These are phyloP conservation scores for Silene latifolia DNA, from an alignment of 148 eudicot species.

Conservation along the genomic window DNA sequence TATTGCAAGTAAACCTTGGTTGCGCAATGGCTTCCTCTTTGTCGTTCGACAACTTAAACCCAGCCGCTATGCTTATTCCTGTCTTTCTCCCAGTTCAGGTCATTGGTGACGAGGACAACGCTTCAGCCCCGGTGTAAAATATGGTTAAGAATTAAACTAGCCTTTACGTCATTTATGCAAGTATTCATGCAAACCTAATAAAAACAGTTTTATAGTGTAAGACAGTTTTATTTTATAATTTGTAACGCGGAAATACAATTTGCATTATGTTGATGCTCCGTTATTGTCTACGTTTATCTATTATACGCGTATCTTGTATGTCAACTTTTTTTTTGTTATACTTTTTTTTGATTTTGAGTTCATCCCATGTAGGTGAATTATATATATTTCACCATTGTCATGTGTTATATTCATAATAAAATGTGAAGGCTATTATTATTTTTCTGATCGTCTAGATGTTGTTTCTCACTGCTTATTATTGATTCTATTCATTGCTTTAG, in stretches of 20 bases:
- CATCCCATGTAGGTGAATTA: not conserved
- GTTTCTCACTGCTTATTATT: too few relatives aligned
- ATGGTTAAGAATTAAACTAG: not conserved
- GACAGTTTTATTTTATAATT: too few relatives aligned
- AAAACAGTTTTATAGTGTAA: too few relatives aligned
- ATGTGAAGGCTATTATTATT: not conserved
- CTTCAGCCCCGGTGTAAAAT: not conserved
- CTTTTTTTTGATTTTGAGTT: not conserved
- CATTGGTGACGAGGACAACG: not conserved
- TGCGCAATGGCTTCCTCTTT: not conserved
- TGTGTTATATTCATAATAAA: not conserved
- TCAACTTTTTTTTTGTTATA: not conserved
- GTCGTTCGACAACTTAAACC: not conserved
- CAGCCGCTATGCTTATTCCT: not conserved
- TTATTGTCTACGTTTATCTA: not conserved
- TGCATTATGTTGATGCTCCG: too few relatives aligned
- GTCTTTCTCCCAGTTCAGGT: not conserved
- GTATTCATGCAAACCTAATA: not conserved
- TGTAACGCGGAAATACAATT: too few relatives aligned
- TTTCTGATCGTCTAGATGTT: not conserved
- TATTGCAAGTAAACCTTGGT: not conserved
- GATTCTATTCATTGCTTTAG: too few relatives aligned
- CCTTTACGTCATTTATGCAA: not conserved
- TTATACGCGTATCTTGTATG: not conserved
- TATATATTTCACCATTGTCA: not conserved